Evolutionary conservation across 805 yeast genomes (phyloP).

Genomic region (Lipomyces japonicus): DNA sequence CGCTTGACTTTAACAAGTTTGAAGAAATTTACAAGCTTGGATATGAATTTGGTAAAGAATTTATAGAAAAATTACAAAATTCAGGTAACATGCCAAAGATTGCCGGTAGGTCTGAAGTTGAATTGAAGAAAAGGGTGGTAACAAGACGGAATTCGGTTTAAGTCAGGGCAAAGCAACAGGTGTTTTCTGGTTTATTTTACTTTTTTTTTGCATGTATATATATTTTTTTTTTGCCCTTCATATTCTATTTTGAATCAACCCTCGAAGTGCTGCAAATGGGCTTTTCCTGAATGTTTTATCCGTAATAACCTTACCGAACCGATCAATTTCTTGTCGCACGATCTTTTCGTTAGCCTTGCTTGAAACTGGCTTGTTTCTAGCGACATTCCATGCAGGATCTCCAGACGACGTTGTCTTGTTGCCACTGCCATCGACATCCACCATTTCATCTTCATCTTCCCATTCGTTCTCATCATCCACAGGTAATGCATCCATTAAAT

Average conservation of each 20-base stretch:
- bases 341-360: constrained; percentile 40
- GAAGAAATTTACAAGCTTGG: constrained; percentile 87
- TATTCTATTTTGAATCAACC: constrained; percentile 46
- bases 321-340: constrained; percentile 53
- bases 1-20: constrained; percentile 86
- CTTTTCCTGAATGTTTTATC: constrained; percentile 53
- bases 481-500: constrained; percentile 21
- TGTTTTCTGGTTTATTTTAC: too few species aligned
- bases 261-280: constrained; percentile 64
- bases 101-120: constrained; percentile 45
- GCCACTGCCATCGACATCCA: constrained; percentile 2
- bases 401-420: not conserved
- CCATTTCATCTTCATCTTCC: not conserved
- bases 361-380: constrained; percentile 16
- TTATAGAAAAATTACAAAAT: constrained; percentile 51
- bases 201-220: not conserved
- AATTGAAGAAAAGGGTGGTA: not conserved
- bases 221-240: not conserved
- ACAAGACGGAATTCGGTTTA: constrained; percentile 15
- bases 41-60: constrained; percentile 60
- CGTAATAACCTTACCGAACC: constrained; percentile 57
- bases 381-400: constrained; percentile 3
- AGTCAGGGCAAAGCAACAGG: not conserved
- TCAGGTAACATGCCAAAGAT: constrained; percentile 57
- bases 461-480: not conserved